Base-by-base conservation (phyloP, 2,329 filamentous ascomycete genomes). In the Fusarium palustre region DNA sequence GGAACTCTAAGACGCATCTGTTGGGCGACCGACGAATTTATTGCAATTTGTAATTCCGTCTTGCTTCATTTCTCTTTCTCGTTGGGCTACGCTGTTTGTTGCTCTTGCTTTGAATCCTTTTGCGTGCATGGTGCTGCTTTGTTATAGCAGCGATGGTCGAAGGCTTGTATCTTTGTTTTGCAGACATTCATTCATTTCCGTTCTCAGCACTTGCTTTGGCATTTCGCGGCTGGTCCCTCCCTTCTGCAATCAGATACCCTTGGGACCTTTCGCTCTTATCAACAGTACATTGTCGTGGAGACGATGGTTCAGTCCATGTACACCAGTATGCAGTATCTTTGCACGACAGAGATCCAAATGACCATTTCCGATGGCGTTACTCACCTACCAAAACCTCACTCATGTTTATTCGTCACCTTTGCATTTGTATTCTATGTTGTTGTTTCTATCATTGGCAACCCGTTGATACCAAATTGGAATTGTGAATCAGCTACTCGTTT, bases 1-100 rank as follows among this genome's bases (percentile, higher is more conserved):
- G 71, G 71, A 59, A 66, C 55, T 55, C 67, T 66, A 74, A 75
- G 73, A 75, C 73, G 65, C 73, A 75, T 75, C 59, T 61, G 68
- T 75, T 68, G 65, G 73, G 73, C 73, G 56, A 75, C 73, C 64
- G 65, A 75, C 69, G 61, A 54, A 46, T 68, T 62, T 57, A 57
- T 71, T 55, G 45, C 48, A 50, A 54, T 48, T 64, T 43, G 62
- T 66, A 55, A 63, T 60, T 58, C 43, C 45, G 55, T 42, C 52
- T 55, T 58, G 36, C 48, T 48, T 55, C 30, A 34, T 69, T 62
- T 73, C 48, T 52, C 47, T 59, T 60, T 43, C 39, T 55, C 43
- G 42, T 53, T 59, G 43, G 43, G 43, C 53, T 42, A n/a, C 30
- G 49, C 64, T 28, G 52, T 68, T 39, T 69, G 36, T 55, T 57